These are phyloP conservation scores for Verticillium longisporum DNA, from an alignment of 2,329 filamentous ascomycete species.

Conservation along the genomic window DNA sequence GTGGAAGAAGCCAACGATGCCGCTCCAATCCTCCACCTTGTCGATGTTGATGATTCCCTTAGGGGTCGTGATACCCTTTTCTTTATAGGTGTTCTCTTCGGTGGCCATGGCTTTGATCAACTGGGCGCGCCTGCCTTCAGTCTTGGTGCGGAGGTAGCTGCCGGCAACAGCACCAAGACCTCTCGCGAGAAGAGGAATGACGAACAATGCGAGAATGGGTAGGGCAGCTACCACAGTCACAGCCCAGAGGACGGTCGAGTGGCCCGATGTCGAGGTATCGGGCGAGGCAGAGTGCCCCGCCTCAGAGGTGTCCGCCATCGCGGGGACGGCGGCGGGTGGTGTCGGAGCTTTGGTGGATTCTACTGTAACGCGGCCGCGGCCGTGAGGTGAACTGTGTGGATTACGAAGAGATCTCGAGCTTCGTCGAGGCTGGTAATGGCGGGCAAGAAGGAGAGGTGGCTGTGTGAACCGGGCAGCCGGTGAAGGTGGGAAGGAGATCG, in stretches of 20 bases:
- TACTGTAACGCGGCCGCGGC: not conserved
- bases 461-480: not conserved
- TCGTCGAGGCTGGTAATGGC: not conserved
- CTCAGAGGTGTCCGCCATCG: not conserved
- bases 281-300: not conserved
- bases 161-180: constrained; percentile 41
- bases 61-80: constrained; percentile 13
- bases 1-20: constrained; percentile 93
- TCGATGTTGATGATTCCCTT: constrained; percentile 48
- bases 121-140: constrained; percentile 52
- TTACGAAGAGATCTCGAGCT: not conserved
- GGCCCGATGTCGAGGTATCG: not conserved
- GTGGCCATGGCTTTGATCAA: constrained; percentile 46
- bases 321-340: not conserved
- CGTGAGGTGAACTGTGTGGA: not conserved
- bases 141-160: constrained; percentile 56
- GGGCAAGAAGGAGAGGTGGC: not conserved
- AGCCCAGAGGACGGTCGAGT: not conserved
- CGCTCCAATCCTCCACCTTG: constrained; percentile 60
- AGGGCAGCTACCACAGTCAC: constrained; percentile 7
- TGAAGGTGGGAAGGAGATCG: not conserved
- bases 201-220: constrained; percentile 19
- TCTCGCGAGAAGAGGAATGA: constrained; percentile 29
- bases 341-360: not conserved
- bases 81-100: constrained; percentile 27